Evolutionary conservation across 2,329 filamentous ascomycete genomes (phyloP).

Genomic region (Macrophomina pseudophaseolina): DNA sequence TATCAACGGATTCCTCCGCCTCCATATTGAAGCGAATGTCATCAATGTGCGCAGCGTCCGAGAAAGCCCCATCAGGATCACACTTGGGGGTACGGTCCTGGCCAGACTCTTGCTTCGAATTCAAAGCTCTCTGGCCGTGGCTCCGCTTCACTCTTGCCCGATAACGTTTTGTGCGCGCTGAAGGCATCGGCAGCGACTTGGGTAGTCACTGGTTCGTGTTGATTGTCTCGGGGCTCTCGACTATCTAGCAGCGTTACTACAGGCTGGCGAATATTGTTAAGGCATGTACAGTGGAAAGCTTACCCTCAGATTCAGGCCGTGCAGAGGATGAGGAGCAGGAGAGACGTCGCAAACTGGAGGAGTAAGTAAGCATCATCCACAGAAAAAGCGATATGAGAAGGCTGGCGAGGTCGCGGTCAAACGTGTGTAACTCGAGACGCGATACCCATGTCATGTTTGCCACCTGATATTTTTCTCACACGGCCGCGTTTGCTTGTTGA

Average conservation of each 20-base stretch:
- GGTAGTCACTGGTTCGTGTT: background rate
- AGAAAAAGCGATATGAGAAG: background rate
- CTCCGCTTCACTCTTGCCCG: background rate
- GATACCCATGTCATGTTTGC: background rate
- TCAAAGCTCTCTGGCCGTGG: background rate
- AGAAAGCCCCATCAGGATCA: background rate
- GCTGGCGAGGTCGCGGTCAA: constrained; percentile 1
- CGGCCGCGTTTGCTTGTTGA: background rate
- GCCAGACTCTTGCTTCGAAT: background rate
- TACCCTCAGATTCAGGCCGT: background rate
- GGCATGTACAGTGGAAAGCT: background rate
- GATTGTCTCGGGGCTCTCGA: no score
- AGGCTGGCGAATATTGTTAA: background rate
- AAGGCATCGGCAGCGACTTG: background rate
- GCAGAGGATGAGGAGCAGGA: background rate
- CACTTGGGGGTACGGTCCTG: background rate
- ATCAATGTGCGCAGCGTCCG: no score
- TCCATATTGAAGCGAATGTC: background rate
- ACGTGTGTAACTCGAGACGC: background rate
- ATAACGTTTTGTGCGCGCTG: background rate
- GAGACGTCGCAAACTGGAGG: background rate
- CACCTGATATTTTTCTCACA: background rate
- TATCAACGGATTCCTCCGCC: background rate
- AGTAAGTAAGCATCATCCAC: background rate
- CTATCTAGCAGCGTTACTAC: background rate